Conservation (phyloP, 208 protist genomes). For the Porcisia deanei region DNA sequence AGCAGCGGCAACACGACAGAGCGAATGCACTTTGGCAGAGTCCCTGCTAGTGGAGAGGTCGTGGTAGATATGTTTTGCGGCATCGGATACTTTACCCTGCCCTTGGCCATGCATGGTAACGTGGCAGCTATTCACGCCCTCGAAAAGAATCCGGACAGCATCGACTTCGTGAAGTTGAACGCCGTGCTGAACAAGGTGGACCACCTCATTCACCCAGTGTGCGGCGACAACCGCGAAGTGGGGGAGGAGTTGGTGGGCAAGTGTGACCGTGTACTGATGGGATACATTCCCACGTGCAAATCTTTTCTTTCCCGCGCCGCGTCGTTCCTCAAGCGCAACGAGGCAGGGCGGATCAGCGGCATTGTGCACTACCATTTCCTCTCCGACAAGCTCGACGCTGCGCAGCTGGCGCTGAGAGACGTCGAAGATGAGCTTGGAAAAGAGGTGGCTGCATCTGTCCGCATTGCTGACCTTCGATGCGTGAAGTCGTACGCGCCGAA, state of each 20-base stretch:
- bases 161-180: constrained; percentile 77
- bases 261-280: constrained; percentile 92
- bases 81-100: constrained; percentile 93
- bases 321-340: constrained; percentile 63
- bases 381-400: constrained; percentile 48
- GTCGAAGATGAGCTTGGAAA: constrained; percentile 57
- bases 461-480: constrained; percentile 53
- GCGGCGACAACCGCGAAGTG: constrained; percentile 84
- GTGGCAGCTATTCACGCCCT: constrained; percentile 69
- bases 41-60: constrained; percentile 66
- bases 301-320: constrained; percentile 77
- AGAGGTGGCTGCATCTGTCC: constrained; percentile 25
- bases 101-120: constrained; percentile 72
- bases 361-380: constrained; percentile 92
- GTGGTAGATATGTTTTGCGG: constrained; percentile 94
- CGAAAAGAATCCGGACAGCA: constrained; percentile 90
- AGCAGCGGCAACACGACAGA: constrained; percentile 93
- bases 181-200: constrained; percentile 78
- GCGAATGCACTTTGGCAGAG: constrained; percentile 83
- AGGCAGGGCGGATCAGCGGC: constrained; percentile 27
- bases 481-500: constrained; percentile 92
- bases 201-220: constrained; percentile 61
- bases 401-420: constrained; percentile 37
- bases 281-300: constrained; percentile 85
- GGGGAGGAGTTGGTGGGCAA: constrained; percentile 66